phyloP scores from a whole-genome alignment of 371 early-diverging fungal species.

The Rhizopus stolonifer region DNA sequence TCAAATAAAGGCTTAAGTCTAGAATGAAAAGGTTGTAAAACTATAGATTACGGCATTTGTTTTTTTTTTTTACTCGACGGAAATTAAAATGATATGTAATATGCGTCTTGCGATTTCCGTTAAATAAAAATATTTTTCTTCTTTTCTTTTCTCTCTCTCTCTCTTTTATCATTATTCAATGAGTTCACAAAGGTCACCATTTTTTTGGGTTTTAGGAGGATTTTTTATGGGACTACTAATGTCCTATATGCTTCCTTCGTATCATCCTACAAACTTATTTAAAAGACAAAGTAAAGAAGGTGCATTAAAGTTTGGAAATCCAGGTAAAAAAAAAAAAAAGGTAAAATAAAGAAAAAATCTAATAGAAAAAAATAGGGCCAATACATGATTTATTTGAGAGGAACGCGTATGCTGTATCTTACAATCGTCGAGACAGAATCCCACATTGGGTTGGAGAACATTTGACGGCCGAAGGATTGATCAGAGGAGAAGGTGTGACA shows the following conservation, averaged over 20 bases:
- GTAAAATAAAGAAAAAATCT: background rate
- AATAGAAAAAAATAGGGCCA: constrained; percentile 34
- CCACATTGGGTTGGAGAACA: constrained; percentile 86
- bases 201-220: constrained; percentile 19
- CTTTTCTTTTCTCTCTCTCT: too few species aligned
- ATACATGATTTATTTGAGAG: constrained; percentile 49
- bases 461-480: constrained; percentile 62
- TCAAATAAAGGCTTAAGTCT: too few species aligned
- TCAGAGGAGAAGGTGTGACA: constrained; percentile 47
- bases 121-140: too few species aligned
- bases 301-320: constrained; percentile 43
- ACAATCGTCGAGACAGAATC: constrained; percentile 71
- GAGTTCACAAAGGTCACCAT: background rate
- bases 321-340: constrained; percentile 29
- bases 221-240: constrained; percentile 28
- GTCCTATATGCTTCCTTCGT: constrained; percentile 10
- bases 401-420: constrained; percentile 56
- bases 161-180: background rate
- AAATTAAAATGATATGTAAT: too few species aligned
- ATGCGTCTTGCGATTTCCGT: too few species aligned
- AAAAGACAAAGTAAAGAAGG: background rate
- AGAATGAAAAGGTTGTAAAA: too few species aligned
- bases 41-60: too few species aligned
- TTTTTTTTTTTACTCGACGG: too few species aligned
- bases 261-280: background rate